These are phyloP conservation scores for barrel medic (Medicago truncatula) DNA, from an alignment of 306 rosid genomes.

Conservation along the genomic window DNA sequence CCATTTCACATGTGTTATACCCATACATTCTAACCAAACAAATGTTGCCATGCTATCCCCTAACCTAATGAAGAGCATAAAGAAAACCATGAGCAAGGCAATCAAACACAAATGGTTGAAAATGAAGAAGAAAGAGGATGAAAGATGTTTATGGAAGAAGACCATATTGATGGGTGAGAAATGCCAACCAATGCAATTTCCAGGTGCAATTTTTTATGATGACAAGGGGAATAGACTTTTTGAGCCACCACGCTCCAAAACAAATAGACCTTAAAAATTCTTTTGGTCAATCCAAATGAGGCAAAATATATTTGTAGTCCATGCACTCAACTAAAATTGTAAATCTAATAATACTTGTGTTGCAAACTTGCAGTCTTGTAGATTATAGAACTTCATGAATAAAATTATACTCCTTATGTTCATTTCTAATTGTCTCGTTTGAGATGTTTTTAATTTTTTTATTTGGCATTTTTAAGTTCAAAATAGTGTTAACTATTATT, in stretches of 20 bases:
- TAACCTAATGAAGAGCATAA: conserved; percentile 17
- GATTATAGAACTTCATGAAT: neutral
- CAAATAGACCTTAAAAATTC: conserved; percentile 5
- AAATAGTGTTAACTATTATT: no score
- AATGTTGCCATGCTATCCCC: neutral
- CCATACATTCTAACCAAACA: neutral
- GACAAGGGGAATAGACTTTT: conserved; percentile 43
- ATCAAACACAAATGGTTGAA: neutral
- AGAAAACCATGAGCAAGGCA: conserved; percentile 26
- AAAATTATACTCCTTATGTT: neutral
- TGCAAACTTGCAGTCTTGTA: neutral
- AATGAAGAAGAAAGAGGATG: conserved; percentile 31
- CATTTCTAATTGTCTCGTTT: no score
- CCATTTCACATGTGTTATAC: conserved; percentile 37
- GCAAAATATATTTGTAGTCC: neutral
- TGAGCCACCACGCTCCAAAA: conserved; percentile 49
- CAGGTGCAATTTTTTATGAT: conserved; percentile 56
- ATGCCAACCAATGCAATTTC: conserved; percentile 49
- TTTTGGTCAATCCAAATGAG: neutral
- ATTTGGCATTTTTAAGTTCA: neutral
- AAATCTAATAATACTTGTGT: no score
- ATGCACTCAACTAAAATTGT: neutral
- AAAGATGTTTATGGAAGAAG: conserved; percentile 57
- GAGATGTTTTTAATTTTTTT: no score
- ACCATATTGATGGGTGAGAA: conserved; percentile 59